Evolutionary conservation across 2,329 filamentous ascomycete genomes (phyloP).

Genomic region (Exserohilum rostratum): DNA sequence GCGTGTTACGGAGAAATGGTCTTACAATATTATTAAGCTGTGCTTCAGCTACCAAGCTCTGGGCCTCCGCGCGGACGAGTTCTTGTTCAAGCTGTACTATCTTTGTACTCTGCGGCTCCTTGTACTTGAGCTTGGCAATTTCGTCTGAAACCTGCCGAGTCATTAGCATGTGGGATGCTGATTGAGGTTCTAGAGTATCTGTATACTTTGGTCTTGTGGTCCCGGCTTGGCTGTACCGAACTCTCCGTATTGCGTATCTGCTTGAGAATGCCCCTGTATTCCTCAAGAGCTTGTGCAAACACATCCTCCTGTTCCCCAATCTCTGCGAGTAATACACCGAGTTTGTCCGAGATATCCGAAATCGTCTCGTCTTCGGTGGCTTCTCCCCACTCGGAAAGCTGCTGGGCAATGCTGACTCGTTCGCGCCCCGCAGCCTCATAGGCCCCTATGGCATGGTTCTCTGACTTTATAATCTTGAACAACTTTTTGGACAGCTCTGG

Average conservation of each 20-base stretch:
- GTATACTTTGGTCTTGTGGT: constrained; percentile 77
- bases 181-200: background rate
- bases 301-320: constrained; percentile 91
- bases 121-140: constrained; percentile 88
- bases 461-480: constrained; percentile 90
- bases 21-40: constrained; percentile 89
- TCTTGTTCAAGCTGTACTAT: constrained; percentile 91
- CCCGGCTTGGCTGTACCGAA: constrained; percentile 90
- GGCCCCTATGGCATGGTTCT: constrained; percentile 84
- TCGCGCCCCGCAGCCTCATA: constrained; percentile 87
- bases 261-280: constrained; percentile 82
- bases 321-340: constrained; percentile 89
- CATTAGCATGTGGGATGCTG: background rate
- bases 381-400: constrained; percentile 97
- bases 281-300: constrained; percentile 86
- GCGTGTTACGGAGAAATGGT: background rate
- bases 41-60: constrained; percentile 94
- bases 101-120: constrained; percentile 84
- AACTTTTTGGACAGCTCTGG: constrained; percentile 89
- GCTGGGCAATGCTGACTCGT: constrained; percentile 80
- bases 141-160: constrained; percentile 74
- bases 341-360: constrained; percentile 91
- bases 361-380: constrained; percentile 85
- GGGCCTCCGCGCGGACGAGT: constrained; percentile 91
- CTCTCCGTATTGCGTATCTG: constrained; percentile 93